phyloP scores from a whole-genome alignment of 179 eudicot genomes.

The Spinacia oleracea region DNA sequence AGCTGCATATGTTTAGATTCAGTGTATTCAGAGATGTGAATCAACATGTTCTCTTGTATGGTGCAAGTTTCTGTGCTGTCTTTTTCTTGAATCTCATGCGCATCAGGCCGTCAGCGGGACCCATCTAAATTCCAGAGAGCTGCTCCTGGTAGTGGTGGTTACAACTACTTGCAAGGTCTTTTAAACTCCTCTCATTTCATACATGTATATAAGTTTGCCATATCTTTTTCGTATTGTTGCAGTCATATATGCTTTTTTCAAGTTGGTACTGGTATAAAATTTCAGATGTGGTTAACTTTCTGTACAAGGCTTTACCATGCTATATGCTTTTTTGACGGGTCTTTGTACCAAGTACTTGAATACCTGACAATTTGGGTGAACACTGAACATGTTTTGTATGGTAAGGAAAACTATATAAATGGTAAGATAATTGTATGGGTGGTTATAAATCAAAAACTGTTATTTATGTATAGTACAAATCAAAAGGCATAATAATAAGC shows the following conservation, averaged over 20 bases:
- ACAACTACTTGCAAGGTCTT: background rate
- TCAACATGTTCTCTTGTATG: background rate
- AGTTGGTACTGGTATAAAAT: background rate
- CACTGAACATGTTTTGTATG: background rate
- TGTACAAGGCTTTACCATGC: background rate
- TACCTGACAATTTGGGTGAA: background rate
- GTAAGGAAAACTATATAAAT: background rate
- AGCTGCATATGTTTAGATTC: background rate
- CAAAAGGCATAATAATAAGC: too few relatives aligned
- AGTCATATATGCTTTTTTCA: background rate
- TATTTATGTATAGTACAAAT: too few relatives aligned
- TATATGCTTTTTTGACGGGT: too few relatives aligned
- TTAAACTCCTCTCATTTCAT: background rate
- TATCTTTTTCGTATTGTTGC: background rate
- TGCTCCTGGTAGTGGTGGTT: background rate
- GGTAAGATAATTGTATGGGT: background rate
- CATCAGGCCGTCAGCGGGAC: background rate
- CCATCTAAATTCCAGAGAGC: slow-evolving; percentile 7
- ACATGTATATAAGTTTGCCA: background rate
- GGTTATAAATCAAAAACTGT: too few relatives aligned
- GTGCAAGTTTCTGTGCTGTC: background rate
- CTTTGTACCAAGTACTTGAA: background rate
- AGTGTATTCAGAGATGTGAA: background rate
- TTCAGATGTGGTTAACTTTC: background rate
- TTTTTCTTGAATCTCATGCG: background rate